phyloP scores from a whole-genome alignment of 768 basidiomycete species.

The Mycena maculata region DNA sequence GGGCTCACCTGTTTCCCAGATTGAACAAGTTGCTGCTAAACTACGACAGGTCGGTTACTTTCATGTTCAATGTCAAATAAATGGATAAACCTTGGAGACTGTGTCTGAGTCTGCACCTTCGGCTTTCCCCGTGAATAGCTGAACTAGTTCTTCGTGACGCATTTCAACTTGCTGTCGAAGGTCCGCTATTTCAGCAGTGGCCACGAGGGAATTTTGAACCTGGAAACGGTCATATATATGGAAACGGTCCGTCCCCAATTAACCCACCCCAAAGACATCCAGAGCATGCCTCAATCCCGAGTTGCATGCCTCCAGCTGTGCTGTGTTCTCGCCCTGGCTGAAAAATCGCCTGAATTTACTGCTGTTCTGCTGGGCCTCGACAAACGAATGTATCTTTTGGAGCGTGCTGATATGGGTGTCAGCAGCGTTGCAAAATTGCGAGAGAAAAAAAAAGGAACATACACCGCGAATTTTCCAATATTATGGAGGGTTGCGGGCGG shows the following conservation, averaged over 20 bases:
- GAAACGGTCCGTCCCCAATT: neutral
- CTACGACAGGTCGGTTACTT: neutral
- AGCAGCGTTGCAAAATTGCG: neutral
- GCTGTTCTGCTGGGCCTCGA: constrained; percentile 15
- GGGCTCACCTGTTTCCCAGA: constrained; percentile 10
- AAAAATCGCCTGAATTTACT: constrained; percentile 15
- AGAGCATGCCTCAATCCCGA: constrained; percentile 15
- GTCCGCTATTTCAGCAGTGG: constrained; percentile 5
- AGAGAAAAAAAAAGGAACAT: neutral
- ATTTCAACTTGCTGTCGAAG: constrained; percentile 11
- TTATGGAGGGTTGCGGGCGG: constrained; percentile 12
- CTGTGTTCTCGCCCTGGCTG: constrained; percentile 20
- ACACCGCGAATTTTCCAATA: constrained; percentile 21
- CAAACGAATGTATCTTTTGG: constrained; percentile 22
- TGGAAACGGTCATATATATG: neutral
- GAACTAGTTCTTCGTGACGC: constrained; percentile 9
- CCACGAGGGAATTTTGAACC: constrained; percentile 6
- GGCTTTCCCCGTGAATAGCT: neutral
- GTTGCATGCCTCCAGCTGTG: constrained; percentile 16
- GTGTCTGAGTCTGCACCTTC: neutral
- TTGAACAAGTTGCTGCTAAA: constrained; percentile 7
- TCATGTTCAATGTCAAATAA: neutral
- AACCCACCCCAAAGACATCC: constrained; percentile 20
- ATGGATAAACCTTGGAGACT: constrained; percentile 8
- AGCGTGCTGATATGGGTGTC: constrained; percentile 20